These are phyloP conservation scores for Stipa capillata DNA, from an alignment of 176 grass and related monocot genomes.

Conservation along the genomic window DNA sequence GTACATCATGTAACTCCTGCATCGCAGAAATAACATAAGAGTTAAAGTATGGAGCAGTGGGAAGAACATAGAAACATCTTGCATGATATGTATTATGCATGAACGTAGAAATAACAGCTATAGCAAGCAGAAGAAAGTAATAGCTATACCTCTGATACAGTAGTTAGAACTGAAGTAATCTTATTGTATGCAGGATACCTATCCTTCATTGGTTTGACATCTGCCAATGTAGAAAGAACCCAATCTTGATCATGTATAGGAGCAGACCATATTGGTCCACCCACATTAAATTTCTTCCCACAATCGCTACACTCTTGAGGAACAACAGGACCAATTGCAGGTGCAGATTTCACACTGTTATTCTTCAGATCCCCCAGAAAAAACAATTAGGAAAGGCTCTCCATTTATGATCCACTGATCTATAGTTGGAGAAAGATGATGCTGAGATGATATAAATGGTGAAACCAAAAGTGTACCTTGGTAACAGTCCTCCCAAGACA, in stretches of 20 bases:
- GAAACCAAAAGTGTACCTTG: conserved; percentile 43
- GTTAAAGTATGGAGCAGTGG: background rate
- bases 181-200: conserved; percentile 67
- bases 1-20: conserved; percentile 69
- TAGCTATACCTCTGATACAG: conserved; percentile 59
- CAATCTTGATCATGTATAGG: conserved; percentile 86
- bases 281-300: conserved; percentile 76
- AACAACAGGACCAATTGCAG: conserved; percentile 42
- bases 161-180: conserved; percentile 62
- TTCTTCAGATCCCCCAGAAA: conserved; percentile 28
- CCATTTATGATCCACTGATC: background rate
- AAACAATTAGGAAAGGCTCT: conserved; percentile 27
- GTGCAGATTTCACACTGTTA: conserved; percentile 68
- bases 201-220: conserved; percentile 45
- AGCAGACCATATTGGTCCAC: conserved; percentile 86
- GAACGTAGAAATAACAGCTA: background rate
- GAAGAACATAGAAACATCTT: background rate
- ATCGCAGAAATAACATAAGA: conserved; percentile 31
- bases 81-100: background rate
- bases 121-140: background rate
- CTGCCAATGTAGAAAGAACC: conserved; percentile 60
- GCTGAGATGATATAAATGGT: no score
- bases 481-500: conserved; percentile 52
- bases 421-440: background rate
- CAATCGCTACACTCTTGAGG: conserved; percentile 20